phyloP scores from a whole-genome alignment of 371 early-diverging fungal genomes.

The Funneliformis caledonium region DNA sequence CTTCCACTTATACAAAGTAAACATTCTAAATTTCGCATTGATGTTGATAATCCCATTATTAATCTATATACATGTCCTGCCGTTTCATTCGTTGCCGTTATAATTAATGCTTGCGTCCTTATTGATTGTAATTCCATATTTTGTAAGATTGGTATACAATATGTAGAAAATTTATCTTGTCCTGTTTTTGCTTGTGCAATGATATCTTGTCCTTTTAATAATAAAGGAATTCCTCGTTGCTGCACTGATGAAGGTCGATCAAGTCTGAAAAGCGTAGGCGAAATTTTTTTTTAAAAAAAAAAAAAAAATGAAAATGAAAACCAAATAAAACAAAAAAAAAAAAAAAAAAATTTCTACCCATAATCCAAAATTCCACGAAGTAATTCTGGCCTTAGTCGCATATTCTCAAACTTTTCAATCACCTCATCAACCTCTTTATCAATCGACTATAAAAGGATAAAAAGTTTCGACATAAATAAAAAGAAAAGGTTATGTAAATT shows the following conservation, averaged over 20 bases:
- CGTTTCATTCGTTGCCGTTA: background rate
- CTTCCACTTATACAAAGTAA: conserved; percentile 1
- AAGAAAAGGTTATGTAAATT: background rate
- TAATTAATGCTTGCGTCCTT: background rate
- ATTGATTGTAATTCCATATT: background rate
- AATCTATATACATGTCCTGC: conserved; percentile 2
- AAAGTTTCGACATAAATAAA: background rate
- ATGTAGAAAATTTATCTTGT: background rate
- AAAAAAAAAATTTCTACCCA: background rate
- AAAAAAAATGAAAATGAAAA: no score
- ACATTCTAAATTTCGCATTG: background rate
- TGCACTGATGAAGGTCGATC: conserved; percentile 12
- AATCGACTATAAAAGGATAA: background rate
- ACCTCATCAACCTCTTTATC: background rate
- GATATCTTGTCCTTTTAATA: background rate
- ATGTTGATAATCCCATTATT: background rate
- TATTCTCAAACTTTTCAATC: background rate
- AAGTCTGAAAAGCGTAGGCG: background rate
- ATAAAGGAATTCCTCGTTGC: conserved; percentile 10
- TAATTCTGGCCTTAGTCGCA: conserved; percentile 4
- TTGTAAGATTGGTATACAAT: background rate
- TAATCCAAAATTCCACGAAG: background rate
- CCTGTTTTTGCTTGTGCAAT: conserved; percentile 12
- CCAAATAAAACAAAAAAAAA: background rate
- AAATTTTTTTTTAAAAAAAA: no score